Percentiles rank a stretch among this genome's conserved stretches.
phyloP scores from a whole-genome alignment of 1,284 basidiomycete species.

The Boletus semigastroideus region DNA sequence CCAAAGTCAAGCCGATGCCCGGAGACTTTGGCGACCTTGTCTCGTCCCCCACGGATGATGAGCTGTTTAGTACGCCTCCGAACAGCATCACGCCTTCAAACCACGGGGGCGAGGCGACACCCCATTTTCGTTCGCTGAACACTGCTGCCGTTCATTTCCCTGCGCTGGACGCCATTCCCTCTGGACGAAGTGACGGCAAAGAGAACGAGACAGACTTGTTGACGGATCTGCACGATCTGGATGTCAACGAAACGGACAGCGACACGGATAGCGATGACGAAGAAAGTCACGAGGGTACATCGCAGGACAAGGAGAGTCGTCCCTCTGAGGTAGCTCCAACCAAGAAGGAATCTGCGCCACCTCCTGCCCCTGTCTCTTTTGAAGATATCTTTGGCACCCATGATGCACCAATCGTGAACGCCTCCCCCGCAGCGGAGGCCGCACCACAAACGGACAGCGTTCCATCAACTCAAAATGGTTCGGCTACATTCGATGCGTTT shows the following conservation, averaged over 20 bases:
- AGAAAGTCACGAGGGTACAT: constrained; percentile 41
- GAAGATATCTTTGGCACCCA: constrained; percentile 31
- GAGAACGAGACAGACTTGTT: constrained; percentile 54
- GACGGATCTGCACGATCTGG: constrained; percentile 61
- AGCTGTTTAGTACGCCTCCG: constrained; percentile 62
- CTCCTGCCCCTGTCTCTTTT: constrained; percentile 26
- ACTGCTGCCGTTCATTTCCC: constrained; percentile 43
- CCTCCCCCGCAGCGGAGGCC: constrained; percentile 4
- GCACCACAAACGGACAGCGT: constrained; percentile 23
- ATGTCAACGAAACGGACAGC: constrained; percentile 60
- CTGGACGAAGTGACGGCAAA: constrained; percentile 19
- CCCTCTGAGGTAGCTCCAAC: constrained; percentile 25
- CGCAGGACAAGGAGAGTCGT: constrained; percentile 6
- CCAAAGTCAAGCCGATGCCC: constrained; percentile 12
- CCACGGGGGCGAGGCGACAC: constrained; percentile 14
- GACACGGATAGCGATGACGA: constrained; percentile 45
- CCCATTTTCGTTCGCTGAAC: constrained; percentile 32
- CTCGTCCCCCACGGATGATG: constrained; percentile 43
- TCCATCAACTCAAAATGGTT: constrained; percentile 22
- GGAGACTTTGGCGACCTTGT: constrained; percentile 22
- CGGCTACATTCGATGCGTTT: constrained; percentile 30
- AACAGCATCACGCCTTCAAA: constrained; percentile 40
- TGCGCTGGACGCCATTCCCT: constrained; percentile 41
- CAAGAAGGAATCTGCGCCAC: constrained; percentile 18
- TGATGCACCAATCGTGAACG: constrained; percentile 2